Percentiles rank a stretch among this genome's conserved stretches.
These are phyloP conservation scores for Arabidopsis arenosa DNA, from an alignment of 345 rosid genomes.

Conservation along the genomic window DNA sequence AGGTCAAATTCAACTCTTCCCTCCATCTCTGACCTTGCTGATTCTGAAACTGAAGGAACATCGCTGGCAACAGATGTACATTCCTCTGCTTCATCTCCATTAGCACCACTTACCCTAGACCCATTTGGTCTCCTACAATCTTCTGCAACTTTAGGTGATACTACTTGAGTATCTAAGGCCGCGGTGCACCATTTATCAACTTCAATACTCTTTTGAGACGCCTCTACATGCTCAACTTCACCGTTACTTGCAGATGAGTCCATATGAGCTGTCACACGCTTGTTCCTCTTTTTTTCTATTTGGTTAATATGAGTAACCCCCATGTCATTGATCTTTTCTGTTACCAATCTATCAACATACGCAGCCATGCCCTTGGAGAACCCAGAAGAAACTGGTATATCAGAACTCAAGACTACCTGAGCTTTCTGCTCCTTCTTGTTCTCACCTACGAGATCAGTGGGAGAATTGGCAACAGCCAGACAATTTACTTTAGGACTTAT, in stretches of 20 bases:
- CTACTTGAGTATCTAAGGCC: too few species aligned
- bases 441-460: too few species aligned
- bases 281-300: slow-evolving; percentile 43
- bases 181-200: too few species aligned
- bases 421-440: too few species aligned
- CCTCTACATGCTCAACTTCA: slow-evolving; percentile 45
- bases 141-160: slow-evolving; percentile 42
- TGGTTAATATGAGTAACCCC: slow-evolving; percentile 35
- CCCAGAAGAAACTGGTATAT: slow-evolving; percentile 21
- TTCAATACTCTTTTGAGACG: slow-evolving; percentile 34
- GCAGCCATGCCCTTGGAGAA: slow-evolving; percentile 19
- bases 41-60: slow-evolving; percentile 45
- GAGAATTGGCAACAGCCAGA: too few species aligned
- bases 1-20: slow-evolving; percentile 81
- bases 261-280: slow-evolving; percentile 21
- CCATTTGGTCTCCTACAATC: slow-evolving; percentile 45
- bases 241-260: slow-evolving; percentile 38
- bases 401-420: too few species aligned
- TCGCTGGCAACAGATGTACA: slow-evolving; percentile 47
- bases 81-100: slow-evolving; percentile 58
- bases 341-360: slow-evolving; percentile 46
- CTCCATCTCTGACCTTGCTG: slow-evolving; percentile 53
- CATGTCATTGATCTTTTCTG: slow-evolving; percentile 48
- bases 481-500: too few species aligned
- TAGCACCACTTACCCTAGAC: slow-evolving; percentile 44